Evolutionary conservation across 768 basidiomycete genomes (phyloP).

Genomic region (Russula brevipes): DNA sequence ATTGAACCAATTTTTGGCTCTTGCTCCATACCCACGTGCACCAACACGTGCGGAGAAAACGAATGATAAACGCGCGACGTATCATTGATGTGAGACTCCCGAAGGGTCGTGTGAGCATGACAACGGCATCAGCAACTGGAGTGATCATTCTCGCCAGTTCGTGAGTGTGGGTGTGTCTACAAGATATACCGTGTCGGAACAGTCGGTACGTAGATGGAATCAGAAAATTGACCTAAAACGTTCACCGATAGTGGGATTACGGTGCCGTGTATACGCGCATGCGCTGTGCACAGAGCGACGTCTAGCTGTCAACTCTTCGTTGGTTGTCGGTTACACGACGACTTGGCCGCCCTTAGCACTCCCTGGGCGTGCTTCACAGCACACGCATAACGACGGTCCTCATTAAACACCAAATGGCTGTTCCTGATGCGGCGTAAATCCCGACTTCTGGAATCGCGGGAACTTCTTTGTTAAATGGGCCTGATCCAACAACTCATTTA

Average conservation of each 20-base stretch:
- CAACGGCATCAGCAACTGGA: not conserved
- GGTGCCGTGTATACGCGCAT: too few relatives aligned
- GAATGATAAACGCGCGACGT: not conserved
- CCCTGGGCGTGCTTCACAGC: not conserved
- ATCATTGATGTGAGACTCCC: not conserved
- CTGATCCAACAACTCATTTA: too few relatives aligned
- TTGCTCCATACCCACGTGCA: not conserved
- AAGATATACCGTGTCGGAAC: too few relatives aligned
- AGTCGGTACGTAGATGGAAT: too few relatives aligned
- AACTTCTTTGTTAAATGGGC: not conserved
- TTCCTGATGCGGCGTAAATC: too few relatives aligned
- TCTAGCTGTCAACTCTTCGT: not conserved
- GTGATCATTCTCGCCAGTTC: not conserved
- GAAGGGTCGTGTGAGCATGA: not conserved
- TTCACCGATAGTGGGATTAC: too few relatives aligned
- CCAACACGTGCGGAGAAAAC: not conserved
- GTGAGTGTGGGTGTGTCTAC: too few relatives aligned
- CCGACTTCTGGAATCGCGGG: not conserved
- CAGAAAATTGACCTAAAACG: too few relatives aligned
- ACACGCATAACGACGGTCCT: not conserved
- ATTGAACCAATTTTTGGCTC: slow-evolving; percentile 25
- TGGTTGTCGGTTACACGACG: not conserved
- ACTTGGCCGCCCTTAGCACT: too few relatives aligned
- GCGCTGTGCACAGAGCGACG: not conserved
- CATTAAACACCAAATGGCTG: not conserved